A percentile compares a stretch with the other conserved stretches of the same genome.
Conservation (phyloP, 768 basidiomycete species). For the Tephrocybe sp. region DNA sequence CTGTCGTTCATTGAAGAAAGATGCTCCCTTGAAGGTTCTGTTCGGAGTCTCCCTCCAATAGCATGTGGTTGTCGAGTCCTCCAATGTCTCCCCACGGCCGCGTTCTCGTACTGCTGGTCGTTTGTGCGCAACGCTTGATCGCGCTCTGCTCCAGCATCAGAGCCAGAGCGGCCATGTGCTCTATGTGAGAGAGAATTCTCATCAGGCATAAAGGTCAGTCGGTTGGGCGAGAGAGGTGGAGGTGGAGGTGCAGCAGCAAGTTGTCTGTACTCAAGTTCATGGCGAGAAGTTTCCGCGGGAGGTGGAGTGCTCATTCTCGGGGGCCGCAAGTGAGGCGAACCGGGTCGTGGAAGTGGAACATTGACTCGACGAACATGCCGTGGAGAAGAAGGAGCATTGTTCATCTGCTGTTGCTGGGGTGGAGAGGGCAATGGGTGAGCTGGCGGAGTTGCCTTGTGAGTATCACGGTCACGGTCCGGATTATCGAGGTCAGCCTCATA, state of each 20-base stretch:
- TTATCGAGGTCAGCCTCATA: constrained; percentile 74
- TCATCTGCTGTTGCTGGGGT: constrained; percentile 19
- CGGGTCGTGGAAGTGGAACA: constrained; percentile 29
- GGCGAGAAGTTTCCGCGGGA: constrained; percentile 19
- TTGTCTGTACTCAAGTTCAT: constrained; percentile 10
- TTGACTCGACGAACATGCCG: constrained; percentile 36
- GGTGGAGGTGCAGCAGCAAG: constrained; percentile 32
- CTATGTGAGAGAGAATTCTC: constrained; percentile 33
- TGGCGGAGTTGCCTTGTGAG: constrained; percentile 39
- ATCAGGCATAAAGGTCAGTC: constrained; percentile 36
- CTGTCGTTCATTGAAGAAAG: constrained; percentile 21
- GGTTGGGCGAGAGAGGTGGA: constrained; percentile 46
- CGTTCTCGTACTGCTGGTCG: constrained; percentile 36
- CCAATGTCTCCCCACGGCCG: constrained; percentile 29
- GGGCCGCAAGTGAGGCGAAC: constrained; percentile 32
- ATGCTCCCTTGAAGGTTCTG: constrained; percentile 32
- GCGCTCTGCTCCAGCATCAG: constrained; percentile 51
- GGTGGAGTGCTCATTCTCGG: constrained; percentile 33
- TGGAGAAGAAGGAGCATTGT: constrained; percentile 35
- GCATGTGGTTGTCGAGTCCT: constrained; percentile 26
- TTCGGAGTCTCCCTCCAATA: constrained; percentile 24
- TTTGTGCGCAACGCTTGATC: constrained; percentile 38
- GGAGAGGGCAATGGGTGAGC: constrained; percentile 28
- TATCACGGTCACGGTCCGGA: constrained; percentile 51
- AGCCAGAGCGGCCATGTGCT: constrained; percentile 43